Conservation (phyloP, 208 protist species). For the Leishmania gerbilli region DNA sequence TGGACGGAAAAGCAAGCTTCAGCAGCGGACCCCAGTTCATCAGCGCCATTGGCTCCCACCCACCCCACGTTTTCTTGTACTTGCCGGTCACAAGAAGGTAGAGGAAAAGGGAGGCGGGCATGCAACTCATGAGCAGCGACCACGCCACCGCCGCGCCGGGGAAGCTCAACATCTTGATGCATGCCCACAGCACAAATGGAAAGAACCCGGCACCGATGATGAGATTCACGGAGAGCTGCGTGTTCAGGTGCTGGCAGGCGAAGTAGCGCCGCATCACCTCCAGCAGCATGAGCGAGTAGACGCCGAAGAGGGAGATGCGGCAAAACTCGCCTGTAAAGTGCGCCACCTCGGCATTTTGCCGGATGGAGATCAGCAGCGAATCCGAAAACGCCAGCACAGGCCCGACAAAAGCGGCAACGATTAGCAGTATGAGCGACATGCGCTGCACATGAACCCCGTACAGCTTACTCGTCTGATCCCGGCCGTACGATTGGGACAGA, state of each 20-base stretch:
- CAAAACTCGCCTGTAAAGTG: constrained; percentile 63
- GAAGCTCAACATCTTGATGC: constrained; percentile 56
- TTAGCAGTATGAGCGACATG: constrained; percentile 72
- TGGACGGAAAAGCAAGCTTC: constrained; percentile 65
- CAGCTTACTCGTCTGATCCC: constrained; percentile 68
- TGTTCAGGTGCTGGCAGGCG: constrained; percentile 73
- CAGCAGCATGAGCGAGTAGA: constrained; percentile 72
- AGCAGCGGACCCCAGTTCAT: constrained; percentile 65
- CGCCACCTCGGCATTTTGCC: constrained; percentile 57
- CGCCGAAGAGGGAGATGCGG: constrained; percentile 54
- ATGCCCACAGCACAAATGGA: constrained; percentile 54
- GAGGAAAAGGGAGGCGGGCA: constrained; percentile 48
- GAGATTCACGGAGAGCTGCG: constrained; percentile 64
- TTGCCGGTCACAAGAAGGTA: constrained; percentile 64
- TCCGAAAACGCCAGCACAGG: constrained; percentile 65
- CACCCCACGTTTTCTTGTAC: constrained; percentile 81
- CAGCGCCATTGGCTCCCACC: constrained; percentile 61
- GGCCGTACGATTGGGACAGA: constrained; percentile 74
- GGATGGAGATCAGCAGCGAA: constrained; percentile 47
- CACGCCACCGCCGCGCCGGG: constrained; percentile 61
- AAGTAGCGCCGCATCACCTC: constrained; percentile 85
- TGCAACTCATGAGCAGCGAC: constrained; percentile 61
- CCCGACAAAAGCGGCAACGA: constrained; percentile 47
- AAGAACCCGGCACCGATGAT: constrained; percentile 50
- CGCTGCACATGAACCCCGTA: constrained; percentile 79